Evolutionary conservation across 805 yeast species (phyloP).

Genomic region (Priceomyces fermenticarens): DNA sequence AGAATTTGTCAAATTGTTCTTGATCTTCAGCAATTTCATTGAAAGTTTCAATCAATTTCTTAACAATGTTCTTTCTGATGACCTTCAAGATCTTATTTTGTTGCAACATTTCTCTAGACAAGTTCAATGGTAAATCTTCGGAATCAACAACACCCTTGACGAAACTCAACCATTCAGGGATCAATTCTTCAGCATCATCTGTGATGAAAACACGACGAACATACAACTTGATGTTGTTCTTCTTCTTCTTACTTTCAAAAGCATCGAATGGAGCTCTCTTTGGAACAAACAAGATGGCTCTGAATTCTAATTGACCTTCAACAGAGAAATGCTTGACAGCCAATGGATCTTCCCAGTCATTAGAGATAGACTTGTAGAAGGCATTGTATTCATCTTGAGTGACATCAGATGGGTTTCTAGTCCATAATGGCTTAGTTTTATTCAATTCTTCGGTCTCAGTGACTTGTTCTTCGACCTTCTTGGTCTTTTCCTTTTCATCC

Average conservation of each 20-base stretch:
- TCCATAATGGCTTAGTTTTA: constrained; percentile 99
- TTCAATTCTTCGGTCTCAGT: constrained; percentile 97
- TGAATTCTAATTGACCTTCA: constrained; percentile 99
- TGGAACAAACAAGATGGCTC: constrained; percentile 96
- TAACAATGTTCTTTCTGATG: constrained; percentile 97
- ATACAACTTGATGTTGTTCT: constrained; percentile 96
- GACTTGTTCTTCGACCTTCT: constrained; percentile 89
- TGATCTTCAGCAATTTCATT: constrained; percentile 98
- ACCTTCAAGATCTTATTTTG: constrained; percentile 99
- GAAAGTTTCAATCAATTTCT: constrained; percentile 97
- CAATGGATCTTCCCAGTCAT: constrained; percentile 99
- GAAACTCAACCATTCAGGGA: constrained; percentile 98
- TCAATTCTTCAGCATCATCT: constrained; percentile 98
- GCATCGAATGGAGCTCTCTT: constrained; percentile 99
- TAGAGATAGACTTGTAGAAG: constrained; percentile 97
- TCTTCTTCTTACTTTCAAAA: constrained; percentile 98
- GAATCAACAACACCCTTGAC: constrained; percentile 99
- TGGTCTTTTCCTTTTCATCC: constrained; percentile 73
- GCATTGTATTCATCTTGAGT: constrained; percentile 98
- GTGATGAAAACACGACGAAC: constrained; percentile 99
- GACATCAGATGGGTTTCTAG: constrained; percentile 97
- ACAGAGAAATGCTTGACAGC: constrained; percentile 99
- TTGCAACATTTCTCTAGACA: constrained; percentile 99
- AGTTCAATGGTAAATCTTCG: constrained; percentile 98
- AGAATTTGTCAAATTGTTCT: constrained; percentile 98